These are phyloP conservation scores for Oryza meyeriana DNA, from an alignment of 176 grass and related monocot genomes.

Conservation along the genomic window DNA sequence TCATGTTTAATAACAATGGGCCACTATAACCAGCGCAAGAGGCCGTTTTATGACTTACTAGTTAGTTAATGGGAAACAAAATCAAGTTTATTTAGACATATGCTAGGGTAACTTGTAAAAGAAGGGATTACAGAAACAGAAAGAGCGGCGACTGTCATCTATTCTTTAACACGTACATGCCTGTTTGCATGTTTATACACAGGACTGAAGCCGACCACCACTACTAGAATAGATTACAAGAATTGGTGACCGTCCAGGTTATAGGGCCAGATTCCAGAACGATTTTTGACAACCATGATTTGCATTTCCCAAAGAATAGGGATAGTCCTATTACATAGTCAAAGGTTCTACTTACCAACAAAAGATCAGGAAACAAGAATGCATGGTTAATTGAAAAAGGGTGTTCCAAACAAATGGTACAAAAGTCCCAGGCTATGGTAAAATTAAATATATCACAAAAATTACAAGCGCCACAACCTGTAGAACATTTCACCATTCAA, in stretches of 20 bases:
- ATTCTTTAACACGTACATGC: neutral
- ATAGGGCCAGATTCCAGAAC: constrained; percentile 2
- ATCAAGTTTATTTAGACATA: constrained; percentile 7
- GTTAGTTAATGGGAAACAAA: neutral
- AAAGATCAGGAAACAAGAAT: neutral
- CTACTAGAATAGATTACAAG: neutral
- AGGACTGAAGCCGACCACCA: neutral
- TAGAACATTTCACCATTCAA: constrained; percentile 7
- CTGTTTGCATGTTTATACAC: neutral
- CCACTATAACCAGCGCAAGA: neutral
- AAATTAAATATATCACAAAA: constrained; percentile 4
- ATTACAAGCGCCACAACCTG: neutral
- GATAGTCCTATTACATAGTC: neutral
- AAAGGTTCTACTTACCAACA: neutral
- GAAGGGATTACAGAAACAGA: neutral
- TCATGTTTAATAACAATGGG: neutral
- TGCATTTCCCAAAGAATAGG: neutral
- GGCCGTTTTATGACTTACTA: neutral
- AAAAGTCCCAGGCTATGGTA: neutral
- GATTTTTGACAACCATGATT: neutral
- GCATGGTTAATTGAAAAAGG: neutral
- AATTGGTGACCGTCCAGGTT: neutral
- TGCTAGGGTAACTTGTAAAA: neutral
- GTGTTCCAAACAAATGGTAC: neutral
- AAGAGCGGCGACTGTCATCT: neutral